These are phyloP conservation scores for Lecanicillium sp. DNA, from an alignment of 2,329 filamentous ascomycete genomes.

Conservation along the genomic window DNA sequence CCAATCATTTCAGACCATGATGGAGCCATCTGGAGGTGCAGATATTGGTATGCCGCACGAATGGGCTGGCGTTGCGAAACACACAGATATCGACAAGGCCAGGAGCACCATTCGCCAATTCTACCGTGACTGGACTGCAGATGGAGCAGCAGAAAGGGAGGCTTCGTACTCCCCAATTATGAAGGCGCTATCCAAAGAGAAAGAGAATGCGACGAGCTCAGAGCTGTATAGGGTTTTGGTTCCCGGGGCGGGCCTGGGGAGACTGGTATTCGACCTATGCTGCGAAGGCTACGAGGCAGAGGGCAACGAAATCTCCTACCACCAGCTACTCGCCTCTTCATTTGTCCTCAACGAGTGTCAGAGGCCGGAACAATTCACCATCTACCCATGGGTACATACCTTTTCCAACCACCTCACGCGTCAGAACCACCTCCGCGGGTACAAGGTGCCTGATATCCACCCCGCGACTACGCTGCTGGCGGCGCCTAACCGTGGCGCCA, in stretches of 20 bases:
- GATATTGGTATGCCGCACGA: slow-evolving; percentile 47
- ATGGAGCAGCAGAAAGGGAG: slow-evolving; percentile 67
- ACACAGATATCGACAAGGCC: slow-evolving; percentile 80
- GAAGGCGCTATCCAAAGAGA: slow-evolving; percentile 52
- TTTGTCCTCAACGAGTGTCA: slow-evolving; percentile 67
- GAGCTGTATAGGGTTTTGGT: slow-evolving; percentile 64
- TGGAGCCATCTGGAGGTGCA: slow-evolving; percentile 30
- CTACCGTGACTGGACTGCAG: slow-evolving; percentile 88
- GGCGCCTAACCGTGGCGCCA: slow-evolving; percentile 47
- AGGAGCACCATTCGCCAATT: slow-evolving; percentile 89
- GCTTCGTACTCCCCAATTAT: slow-evolving; percentile 73
- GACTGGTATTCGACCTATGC: slow-evolving; percentile 84
- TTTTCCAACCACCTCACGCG: slow-evolving; percentile 82
- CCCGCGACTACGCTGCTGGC: slow-evolving; percentile 50
- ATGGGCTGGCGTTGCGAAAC: slow-evolving; percentile 66
- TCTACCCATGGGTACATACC: slow-evolving; percentile 80
- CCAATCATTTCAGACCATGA: slow-evolving; percentile 55
- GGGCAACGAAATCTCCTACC: slow-evolving; percentile 95
- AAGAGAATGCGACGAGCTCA: slow-evolving; percentile 23
- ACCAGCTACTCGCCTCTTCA: slow-evolving; percentile 82
- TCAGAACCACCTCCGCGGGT: slow-evolving; percentile 65
- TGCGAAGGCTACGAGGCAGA: slow-evolving; percentile 66
- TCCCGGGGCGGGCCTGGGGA: slow-evolving; percentile 82
- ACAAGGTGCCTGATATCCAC: slow-evolving; percentile 75
- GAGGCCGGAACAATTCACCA: slow-evolving; percentile 55